These are phyloP conservation scores for Vicia sativa DNA, from an alignment of 306 rosid species.

Conservation along the genomic window DNA sequence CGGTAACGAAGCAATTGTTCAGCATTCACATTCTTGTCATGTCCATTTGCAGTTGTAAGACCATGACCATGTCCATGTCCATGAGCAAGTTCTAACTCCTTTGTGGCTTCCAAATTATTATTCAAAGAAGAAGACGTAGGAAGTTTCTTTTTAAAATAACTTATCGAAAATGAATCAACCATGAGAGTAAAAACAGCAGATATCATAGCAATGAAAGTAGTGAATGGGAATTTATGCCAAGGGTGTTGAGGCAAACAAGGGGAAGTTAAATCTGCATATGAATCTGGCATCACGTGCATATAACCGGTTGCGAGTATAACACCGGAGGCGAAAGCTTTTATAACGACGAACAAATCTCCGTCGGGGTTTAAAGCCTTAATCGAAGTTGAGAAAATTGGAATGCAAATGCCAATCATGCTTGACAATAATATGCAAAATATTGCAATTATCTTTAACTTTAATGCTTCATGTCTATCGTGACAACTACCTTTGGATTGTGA, in stretches of 20 bases:
- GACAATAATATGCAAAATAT: slow-evolving; percentile 43
- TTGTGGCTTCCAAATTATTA: neutral
- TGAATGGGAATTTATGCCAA: slow-evolving; percentile 64
- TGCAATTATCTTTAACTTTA: slow-evolving; percentile 59
- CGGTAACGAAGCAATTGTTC: slow-evolving; percentile 48
- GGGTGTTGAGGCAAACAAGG: slow-evolving; percentile 58
- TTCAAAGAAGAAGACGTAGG: neutral
- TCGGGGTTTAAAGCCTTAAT: slow-evolving; percentile 55
- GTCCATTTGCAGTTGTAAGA: neutral
- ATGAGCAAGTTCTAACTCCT: slow-evolving; percentile 3
- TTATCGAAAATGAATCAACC: slow-evolving; percentile 63
- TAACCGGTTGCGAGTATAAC: slow-evolving; percentile 79
- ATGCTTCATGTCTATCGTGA: slow-evolving; percentile 37
- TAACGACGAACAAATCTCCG: slow-evolving; percentile 43
- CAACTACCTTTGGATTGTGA: slow-evolving; percentile 35
- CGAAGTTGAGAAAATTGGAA: slow-evolving; percentile 46
- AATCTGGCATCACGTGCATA: slow-evolving; percentile 81
- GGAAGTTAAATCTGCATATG: slow-evolving; percentile 46
- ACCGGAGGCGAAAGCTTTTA: slow-evolving; percentile 66
- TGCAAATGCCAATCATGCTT: slow-evolving; percentile 56
- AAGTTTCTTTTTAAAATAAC: slow-evolving; percentile 42
- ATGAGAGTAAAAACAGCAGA: slow-evolving; percentile 56
- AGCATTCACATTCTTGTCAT: neutral
- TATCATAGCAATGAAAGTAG: slow-evolving; percentile 65
- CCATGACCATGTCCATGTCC: slow-evolving; percentile 22